These are phyloP conservation scores for Blastobotrys chiropterorum DNA, from an alignment of 805 yeast genomes.

Conservation along the genomic window DNA sequence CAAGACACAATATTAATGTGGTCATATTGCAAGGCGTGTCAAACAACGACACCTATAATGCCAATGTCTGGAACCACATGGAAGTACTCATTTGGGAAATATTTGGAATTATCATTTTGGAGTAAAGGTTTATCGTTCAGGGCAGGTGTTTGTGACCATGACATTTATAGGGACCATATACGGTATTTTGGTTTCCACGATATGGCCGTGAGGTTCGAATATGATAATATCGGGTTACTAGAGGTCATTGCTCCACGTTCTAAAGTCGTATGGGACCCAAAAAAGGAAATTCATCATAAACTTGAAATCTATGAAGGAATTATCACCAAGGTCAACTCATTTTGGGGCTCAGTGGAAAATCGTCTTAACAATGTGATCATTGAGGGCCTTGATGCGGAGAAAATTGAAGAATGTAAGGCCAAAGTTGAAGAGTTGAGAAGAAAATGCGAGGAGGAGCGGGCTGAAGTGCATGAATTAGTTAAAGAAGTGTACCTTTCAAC, in stretches of 20 bases:
- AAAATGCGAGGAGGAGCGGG: conserved; percentile 48
- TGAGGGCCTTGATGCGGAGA: conserved; percentile 65
- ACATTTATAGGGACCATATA: conserved; percentile 73
- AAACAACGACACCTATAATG: conserved; percentile 63
- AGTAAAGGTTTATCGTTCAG: conserved; percentile 47
- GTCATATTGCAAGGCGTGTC: conserved; percentile 84
- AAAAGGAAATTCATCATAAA: conserved; percentile 62
- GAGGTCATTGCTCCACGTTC: conserved; percentile 75
- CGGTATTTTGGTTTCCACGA: conserved; percentile 81
- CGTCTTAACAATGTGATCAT: conserved; percentile 73
- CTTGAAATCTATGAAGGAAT: conserved; percentile 54
- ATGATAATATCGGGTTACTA: conserved; percentile 64
- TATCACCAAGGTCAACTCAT: conserved; percentile 44
- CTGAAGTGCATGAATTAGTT: not conserved
- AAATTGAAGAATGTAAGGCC: conserved; percentile 59
- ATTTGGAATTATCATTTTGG: conserved; percentile 81
- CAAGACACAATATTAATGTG: conserved; percentile 75
- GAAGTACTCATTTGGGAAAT: conserved; percentile 90
- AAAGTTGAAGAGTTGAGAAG: conserved; percentile 53
- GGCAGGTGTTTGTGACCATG: conserved; percentile 71
- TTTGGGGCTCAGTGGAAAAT: conserved; percentile 66
- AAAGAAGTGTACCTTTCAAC: conserved; percentile 45
- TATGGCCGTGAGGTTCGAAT: conserved; percentile 71
- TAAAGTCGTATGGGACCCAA: conserved; percentile 64
- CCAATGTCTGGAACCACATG: conserved; percentile 84